Evolutionary conservation across 495 filamentous ascomycete genomes (phyloP).

Genomic region (Aspergillus biplanus): DNA sequence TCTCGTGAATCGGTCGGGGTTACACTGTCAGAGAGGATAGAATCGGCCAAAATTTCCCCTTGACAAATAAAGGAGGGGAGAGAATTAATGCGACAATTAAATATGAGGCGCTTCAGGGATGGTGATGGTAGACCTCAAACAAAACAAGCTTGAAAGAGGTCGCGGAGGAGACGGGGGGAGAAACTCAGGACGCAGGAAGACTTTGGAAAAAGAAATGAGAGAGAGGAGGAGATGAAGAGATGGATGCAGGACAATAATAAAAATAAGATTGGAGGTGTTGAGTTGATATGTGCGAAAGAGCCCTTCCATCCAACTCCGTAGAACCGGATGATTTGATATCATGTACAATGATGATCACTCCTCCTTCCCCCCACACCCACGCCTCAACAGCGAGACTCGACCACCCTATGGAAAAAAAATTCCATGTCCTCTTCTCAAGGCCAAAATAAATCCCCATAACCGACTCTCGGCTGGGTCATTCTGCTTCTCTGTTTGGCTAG

Average conservation of each 20-base stretch:
- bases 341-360: conserved; percentile 1
- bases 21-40: conserved; percentile 27
- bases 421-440: conserved; percentile 2
- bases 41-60: conserved; percentile 15
- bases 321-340: conserved; percentile 1
- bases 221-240: conserved; percentile 20
- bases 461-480: too few species aligned
- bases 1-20: conserved; percentile 24
- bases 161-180: conserved; percentile 9
- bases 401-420: not conserved
- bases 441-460: not conserved
- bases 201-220: conserved; percentile 19
- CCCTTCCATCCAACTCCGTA: not conserved
- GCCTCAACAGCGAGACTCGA: too few species aligned
- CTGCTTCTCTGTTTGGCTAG: conserved; percentile 3
- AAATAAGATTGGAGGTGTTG: conserved; percentile 1
- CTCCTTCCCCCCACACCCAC: not conserved
- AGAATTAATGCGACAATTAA: conserved; percentile 21
- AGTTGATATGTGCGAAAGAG: not conserved
- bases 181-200: conserved; percentile 19
- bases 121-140: conserved; percentile 15
- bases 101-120: conserved; percentile 19
- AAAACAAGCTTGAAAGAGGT: conserved; percentile 15
- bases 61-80: conserved; percentile 16
- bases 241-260: not conserved